Percentiles rank a stretch among this genome's conserved stretches.
These are phyloP conservation scores for Fusarium sp. DNA, from an alignment of 2,329 filamentous ascomycete genomes.

Conservation along the genomic window DNA sequence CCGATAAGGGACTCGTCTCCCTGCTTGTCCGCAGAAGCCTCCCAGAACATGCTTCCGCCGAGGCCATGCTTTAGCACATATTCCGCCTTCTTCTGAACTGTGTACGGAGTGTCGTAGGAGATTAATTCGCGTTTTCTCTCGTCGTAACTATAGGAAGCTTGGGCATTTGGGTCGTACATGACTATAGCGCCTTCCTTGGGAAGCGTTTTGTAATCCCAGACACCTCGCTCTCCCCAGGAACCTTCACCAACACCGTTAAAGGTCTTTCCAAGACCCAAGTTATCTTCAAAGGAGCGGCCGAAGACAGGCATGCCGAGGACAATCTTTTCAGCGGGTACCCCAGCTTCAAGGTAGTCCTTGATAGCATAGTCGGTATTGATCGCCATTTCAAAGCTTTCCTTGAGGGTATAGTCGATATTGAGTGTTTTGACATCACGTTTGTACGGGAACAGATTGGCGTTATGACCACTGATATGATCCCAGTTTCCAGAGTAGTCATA, in stretches of 20 bases:
- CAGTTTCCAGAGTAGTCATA: constrained; percentile 33
- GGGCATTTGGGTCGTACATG: constrained; percentile 17
- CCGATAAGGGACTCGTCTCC: constrained; percentile 28
- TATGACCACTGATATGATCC: constrained; percentile 47
- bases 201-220: constrained; percentile 37
- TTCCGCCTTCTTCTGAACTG: constrained; percentile 20
- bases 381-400: background rate
- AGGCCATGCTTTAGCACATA: constrained; percentile 25
- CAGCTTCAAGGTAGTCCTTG: constrained; percentile 19
- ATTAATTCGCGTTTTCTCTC: constrained; percentile 23
- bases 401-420: constrained; percentile 22
- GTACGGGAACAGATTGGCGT: constrained; percentile 54
- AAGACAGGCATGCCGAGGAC: constrained; percentile 36
- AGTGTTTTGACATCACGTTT: constrained; percentile 1
- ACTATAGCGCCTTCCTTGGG: constrained; percentile 28
- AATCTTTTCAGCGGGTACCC: constrained; percentile 22
- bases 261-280: constrained; percentile 23
- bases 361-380: constrained; percentile 20
- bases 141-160: constrained; percentile 39
- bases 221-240: constrained; percentile 27
- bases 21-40: constrained; percentile 30
- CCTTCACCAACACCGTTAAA: constrained; percentile 27
- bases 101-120: constrained; percentile 27
- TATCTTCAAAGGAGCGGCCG: constrained; percentile 33
- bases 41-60: constrained; percentile 39